Base-by-base conservation (phyloP, 495 filamentous ascomycete species). In the Lepidopterella palustris region DNA sequence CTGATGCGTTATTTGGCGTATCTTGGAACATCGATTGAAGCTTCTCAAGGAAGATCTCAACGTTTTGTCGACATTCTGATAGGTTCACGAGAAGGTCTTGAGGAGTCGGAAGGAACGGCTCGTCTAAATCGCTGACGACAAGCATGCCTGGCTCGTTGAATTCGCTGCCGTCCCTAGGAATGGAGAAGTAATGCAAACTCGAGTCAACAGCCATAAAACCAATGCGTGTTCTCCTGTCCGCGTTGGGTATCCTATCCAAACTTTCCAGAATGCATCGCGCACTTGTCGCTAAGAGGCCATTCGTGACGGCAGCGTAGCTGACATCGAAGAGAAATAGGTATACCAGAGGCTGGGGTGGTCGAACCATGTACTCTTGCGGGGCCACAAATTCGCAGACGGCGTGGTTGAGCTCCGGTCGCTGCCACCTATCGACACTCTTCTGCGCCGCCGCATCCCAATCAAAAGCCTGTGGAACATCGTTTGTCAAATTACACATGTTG, bases 401-500 rank as follows among this genome's bases (percentile, higher is more conserved):
- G 68, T 96, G 85, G 74, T 97, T 98, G 53, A 98, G 80, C 69
- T 98, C 93, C 21, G 89, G 79, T 59, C 93, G 80, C 71, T 92
- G 82, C 82, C 93, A 90, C 65, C 93, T 76, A 71, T 98, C 95
- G 23, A 93, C 82, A 25, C 83, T 86, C 79, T 92, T 91, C 72
- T 97, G 92, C 51, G 88, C 76, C 13, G 89, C 84, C 35, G 88
- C 84, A 74, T 98, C 95, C 93, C 93, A 98, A 73, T 98, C 93
- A 62, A 97, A 98, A 4, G 91, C 92, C 75, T 97, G 95, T 8
- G 93, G 93, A 15, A 98, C 95, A 68, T 98, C 93, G 70, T 97
- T 98, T 55, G 92, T 97, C 57, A 98, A 78, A 72, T 96, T 97
- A 70, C 93, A 98, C 92, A 98, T 97, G 74, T 98, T 98, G 75